Percentiles rank a stretch among this genome's conserved stretches.
These are phyloP conservation scores for Xanthoconium separans DNA, from an alignment of 1,284 basidiomycete genomes.

Conservation along the genomic window DNA sequence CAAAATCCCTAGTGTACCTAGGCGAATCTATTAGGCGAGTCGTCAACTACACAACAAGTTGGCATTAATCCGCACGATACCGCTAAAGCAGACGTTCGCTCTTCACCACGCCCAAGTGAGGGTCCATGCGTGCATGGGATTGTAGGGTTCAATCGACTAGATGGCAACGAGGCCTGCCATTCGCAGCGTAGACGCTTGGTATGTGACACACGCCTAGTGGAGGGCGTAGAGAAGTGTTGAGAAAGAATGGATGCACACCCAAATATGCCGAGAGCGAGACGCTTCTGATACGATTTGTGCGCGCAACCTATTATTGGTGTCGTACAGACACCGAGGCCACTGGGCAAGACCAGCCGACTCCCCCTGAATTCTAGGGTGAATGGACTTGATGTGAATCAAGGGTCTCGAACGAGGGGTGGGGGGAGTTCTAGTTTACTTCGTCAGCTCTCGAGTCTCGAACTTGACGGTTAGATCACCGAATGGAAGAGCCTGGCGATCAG, in stretches of 20 bases:
- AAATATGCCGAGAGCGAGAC: slow-evolving; percentile 14
- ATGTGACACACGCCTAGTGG: slow-evolving; percentile 1
- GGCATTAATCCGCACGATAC: background rate
- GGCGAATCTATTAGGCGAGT: background rate
- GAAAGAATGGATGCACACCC: slow-evolving; percentile 30
- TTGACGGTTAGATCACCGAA: slow-evolving; percentile 23
- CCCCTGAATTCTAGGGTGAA: slow-evolving; percentile 25
- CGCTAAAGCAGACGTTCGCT: background rate
- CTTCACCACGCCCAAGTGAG: background rate
- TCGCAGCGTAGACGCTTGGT: slow-evolving; percentile 7
- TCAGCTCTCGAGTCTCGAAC: slow-evolving; percentile 25
- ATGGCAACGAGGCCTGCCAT: slow-evolving; percentile 12
- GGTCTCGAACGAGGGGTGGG: slow-evolving; percentile 17
- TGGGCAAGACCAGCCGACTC: slow-evolving; percentile 1
- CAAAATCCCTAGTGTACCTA: background rate
- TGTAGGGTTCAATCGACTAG: slow-evolving; percentile 2
- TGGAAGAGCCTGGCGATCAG: slow-evolving; percentile 34
- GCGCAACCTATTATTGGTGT: slow-evolving; percentile 3
- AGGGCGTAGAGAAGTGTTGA: slow-evolving; percentile 30
- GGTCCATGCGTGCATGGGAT: slow-evolving; percentile 1
- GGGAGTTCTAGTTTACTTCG: slow-evolving; percentile 5
- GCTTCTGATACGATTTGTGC: slow-evolving; percentile 27
- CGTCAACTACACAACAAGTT: background rate
- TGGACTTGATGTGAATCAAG: slow-evolving; percentile 16
- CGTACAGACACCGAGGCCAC: slow-evolving; percentile 16